phyloP scores from a whole-genome alignment of 2,329 filamentous ascomycete genomes.

The Venturia effusa region DNA sequence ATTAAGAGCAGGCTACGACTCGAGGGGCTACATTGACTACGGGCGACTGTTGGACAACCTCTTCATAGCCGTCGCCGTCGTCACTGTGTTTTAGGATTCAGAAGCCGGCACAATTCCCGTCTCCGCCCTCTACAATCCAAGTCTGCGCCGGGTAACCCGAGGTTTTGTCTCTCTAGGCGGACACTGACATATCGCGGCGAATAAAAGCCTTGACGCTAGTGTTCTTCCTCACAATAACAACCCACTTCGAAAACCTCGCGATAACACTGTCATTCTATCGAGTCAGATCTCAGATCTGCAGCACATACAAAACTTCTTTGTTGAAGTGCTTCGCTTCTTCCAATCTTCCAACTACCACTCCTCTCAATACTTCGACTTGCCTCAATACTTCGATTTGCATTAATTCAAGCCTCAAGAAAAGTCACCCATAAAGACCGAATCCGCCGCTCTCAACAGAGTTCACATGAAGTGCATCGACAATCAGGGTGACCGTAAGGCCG shows the following conservation, averaged over 20 bases:
- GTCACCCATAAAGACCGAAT: no score
- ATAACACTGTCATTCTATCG: not conserved
- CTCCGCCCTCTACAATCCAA: no score
- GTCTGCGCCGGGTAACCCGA: not conserved
- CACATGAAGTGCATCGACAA: constrained; percentile 28
- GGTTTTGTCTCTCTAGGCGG: not conserved
- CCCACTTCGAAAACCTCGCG: not conserved
- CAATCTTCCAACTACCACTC: not conserved
- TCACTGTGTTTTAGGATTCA: no score
- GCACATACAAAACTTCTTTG: not conserved
- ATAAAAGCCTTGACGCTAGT: no score
- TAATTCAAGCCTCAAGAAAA: not conserved
- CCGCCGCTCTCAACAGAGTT: not conserved
- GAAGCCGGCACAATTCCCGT: no score
- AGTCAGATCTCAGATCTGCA: not conserved
- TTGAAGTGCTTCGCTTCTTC: not conserved
- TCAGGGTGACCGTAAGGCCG: constrained; percentile 23
- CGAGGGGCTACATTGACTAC: no score
- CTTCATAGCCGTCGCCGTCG: no score
- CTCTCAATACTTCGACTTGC: not conserved
- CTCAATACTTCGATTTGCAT: not conserved
- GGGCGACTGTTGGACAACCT: no score
- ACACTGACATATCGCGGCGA: not conserved
- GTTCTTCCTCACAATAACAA: not conserved
- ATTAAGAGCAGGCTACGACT: no score